Evolutionary conservation across 2,329 filamentous ascomycete species (phyloP).

Genomic region (Fusarium oxysporum): DNA sequence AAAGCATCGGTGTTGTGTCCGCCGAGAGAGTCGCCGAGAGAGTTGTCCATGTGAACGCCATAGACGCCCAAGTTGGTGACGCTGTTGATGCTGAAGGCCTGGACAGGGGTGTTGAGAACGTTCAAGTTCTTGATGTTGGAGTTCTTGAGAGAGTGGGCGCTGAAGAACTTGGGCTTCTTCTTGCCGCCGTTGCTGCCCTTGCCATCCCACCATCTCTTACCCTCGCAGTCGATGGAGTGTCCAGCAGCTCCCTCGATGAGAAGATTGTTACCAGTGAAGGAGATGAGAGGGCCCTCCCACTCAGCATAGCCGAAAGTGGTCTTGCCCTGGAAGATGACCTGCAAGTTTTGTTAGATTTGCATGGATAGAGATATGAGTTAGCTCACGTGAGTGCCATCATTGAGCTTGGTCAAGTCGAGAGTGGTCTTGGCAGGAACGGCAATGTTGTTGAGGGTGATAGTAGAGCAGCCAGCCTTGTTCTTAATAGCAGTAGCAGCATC

Average conservation of each 20-base stretch:
- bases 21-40: slow-evolving; percentile 49
- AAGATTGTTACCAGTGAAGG: slow-evolving; percentile 67
- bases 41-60: slow-evolving; percentile 54
- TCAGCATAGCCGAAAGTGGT: slow-evolving; percentile 76
- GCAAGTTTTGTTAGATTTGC: too few relatives aligned
- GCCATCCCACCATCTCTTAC: slow-evolving; percentile 70
- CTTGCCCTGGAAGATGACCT: slow-evolving; percentile 70
- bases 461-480: slow-evolving; percentile 63
- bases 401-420: slow-evolving; percentile 67
- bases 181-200: slow-evolving; percentile 70
- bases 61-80: slow-evolving; percentile 51
- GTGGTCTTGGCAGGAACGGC: slow-evolving; percentile 68
- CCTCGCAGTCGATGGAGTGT: slow-evolving; percentile 65
- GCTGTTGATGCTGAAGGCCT: slow-evolving; percentile 55
- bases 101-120: slow-evolving; percentile 57
- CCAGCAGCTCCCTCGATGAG: slow-evolving; percentile 63
- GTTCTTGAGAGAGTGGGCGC: slow-evolving; percentile 54
- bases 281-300: slow-evolving; percentile 73
- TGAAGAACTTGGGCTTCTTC: slow-evolving; percentile 73
- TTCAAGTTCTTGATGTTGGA: slow-evolving; percentile 54
- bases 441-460: slow-evolving; percentile 64
- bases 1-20: slow-evolving; percentile 70
- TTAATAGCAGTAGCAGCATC: slow-evolving; percentile 60
- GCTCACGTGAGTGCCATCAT: slow-evolving; percentile 56
- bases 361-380: too few relatives aligned